These are phyloP conservation scores for Diophrys sp. DNA, from an alignment of 73 alveolate species.

Conservation along the genomic window DNA sequence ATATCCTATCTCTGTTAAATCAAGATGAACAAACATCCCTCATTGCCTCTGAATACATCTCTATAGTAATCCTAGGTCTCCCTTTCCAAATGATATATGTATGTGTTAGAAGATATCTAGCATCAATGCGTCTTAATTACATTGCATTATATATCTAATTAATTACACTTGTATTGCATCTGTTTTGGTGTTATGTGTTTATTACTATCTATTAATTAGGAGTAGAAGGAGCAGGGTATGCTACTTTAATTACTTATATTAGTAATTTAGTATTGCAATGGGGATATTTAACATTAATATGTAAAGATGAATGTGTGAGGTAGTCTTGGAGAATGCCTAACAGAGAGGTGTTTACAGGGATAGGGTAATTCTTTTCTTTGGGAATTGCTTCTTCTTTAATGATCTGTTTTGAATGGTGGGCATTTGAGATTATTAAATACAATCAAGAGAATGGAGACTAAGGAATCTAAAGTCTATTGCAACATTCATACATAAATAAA, in stretches of 20 bases:
- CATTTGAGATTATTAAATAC: constrained; percentile 13
- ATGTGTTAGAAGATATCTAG: constrained; percentile 24
- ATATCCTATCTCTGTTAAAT: constrained; percentile 14
- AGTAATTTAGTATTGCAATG: not conserved
- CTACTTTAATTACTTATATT: constrained; percentile 1
- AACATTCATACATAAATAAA: no score
- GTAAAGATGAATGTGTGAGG: constrained; percentile 5
- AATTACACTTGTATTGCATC: not conserved
- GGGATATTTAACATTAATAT: not conserved
- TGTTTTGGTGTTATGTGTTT: constrained; percentile 3
- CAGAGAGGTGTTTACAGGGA: not conserved
- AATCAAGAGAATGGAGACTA: no score
- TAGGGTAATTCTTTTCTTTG: not conserved
- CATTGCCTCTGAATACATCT: constrained; percentile 27
- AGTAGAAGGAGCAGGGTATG: constrained; percentile 14
- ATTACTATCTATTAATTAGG: not conserved
- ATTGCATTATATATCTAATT: constrained; percentile 1
- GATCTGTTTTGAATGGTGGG: constrained; percentile 14
- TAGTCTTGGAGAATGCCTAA: constrained; percentile 2
- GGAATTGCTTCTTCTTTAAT: constrained; percentile 2
- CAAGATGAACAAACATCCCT: constrained; percentile 39
- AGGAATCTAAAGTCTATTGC: no score
- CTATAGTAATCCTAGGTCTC: constrained; percentile 23
- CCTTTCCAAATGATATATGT: constrained; percentile 22
- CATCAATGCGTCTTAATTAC: constrained; percentile 9